Conservation (phyloP, 805 yeast species). For the Citeromyces matritensis region DNA sequence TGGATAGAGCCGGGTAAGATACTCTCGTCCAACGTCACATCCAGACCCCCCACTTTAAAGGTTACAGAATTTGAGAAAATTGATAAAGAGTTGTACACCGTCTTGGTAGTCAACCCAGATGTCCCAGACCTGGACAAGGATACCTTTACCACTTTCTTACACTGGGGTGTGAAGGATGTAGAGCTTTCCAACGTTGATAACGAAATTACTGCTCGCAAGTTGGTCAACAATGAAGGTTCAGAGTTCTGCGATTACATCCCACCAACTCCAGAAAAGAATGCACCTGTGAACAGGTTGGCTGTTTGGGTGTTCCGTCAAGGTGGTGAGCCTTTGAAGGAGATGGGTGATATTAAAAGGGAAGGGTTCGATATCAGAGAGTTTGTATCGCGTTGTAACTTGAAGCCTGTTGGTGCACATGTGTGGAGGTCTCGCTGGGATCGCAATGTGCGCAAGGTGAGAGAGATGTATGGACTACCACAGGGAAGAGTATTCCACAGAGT, state of each 20-base stretch:
- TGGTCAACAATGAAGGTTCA: slow-evolving; percentile 15
- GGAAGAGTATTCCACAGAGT: slow-evolving; percentile 66
- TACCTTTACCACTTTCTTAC: slow-evolving; percentile 54
- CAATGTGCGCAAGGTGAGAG: slow-evolving; percentile 53
- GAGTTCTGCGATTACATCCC: slow-evolving; percentile 55
- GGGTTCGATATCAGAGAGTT: slow-evolving; percentile 64
- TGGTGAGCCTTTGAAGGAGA: slow-evolving; percentile 9
- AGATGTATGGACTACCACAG: slow-evolving; percentile 51
- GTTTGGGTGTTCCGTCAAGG: slow-evolving; percentile 85
- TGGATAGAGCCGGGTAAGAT: slow-evolving; percentile 72
- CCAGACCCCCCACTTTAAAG: slow-evolving; percentile 62
- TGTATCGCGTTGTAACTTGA: slow-evolving; percentile 34
- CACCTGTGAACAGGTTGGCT: slow-evolving; percentile 68
- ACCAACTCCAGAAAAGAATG: slow-evolving; percentile 80
- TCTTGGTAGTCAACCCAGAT: slow-evolving; percentile 83
- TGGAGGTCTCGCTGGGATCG: slow-evolving; percentile 84
- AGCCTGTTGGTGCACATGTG: slow-evolving; percentile 82
- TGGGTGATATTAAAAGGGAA: slow-evolving; percentile 18
- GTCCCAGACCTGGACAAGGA: slow-evolving; percentile 64
- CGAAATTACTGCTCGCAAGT: slow-evolving; percentile 29
- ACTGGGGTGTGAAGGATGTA: slow-evolving; percentile 66
- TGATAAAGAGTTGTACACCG: slow-evolving; percentile 47
- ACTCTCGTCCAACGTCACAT: slow-evolving; percentile 60
- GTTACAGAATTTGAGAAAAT: slow-evolving; percentile 55
- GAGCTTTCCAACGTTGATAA: slow-evolving; percentile 42